These are phyloP conservation scores for Kwoniella newhampshirensis DNA, from an alignment of 768 basidiomycete species.

Conservation along the genomic window DNA sequence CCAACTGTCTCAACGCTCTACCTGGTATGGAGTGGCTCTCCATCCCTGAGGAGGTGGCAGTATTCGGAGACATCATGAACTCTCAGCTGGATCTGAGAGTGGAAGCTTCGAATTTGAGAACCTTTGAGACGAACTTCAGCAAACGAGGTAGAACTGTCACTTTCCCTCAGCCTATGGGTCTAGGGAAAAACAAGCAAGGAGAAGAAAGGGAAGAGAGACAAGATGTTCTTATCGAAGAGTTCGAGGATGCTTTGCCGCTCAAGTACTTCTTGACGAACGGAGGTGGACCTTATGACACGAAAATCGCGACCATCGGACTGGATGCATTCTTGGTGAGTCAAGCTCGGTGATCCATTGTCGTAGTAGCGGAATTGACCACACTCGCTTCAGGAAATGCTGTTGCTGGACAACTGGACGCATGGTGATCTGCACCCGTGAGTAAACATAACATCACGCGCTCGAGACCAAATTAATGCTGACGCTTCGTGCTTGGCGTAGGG, in stretches of 20 bases:
- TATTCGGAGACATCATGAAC: conserved; percentile 96
- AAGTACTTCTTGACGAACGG: conserved; percentile 84
- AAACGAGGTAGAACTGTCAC: conserved; percentile 71
- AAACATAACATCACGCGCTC: conserved; percentile 1
- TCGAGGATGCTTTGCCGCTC: conserved; percentile 83
- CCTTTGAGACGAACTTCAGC: conserved; percentile 83
- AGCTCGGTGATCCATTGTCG: not conserved
- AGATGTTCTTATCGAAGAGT: conserved; percentile 88
- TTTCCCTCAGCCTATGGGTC: conserved; percentile 74
- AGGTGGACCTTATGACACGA: conserved; percentile 84
- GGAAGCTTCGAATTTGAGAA: conserved; percentile 81
- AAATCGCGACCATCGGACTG: conserved; percentile 85
- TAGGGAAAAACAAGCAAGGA: conserved; percentile 66
- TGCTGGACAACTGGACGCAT: conserved; percentile 97
- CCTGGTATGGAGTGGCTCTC: conserved; percentile 97
- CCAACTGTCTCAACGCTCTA: conserved; percentile 68
- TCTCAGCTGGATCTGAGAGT: conserved; percentile 86
- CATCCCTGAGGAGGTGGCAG: conserved; percentile 87
- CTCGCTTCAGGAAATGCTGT: conserved; percentile 79
- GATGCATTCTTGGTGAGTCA: conserved; percentile 84
- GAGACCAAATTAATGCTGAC: conserved; percentile 9
- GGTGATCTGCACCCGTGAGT: conserved; percentile 56
- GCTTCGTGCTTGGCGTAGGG: conserved; percentile 50
- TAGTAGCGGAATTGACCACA: not conserved
- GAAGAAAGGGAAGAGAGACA: conserved; percentile 28